Conservation (phyloP, 768 basidiomycete genomes). For the Sporobolomyces phaffii region DNA sequence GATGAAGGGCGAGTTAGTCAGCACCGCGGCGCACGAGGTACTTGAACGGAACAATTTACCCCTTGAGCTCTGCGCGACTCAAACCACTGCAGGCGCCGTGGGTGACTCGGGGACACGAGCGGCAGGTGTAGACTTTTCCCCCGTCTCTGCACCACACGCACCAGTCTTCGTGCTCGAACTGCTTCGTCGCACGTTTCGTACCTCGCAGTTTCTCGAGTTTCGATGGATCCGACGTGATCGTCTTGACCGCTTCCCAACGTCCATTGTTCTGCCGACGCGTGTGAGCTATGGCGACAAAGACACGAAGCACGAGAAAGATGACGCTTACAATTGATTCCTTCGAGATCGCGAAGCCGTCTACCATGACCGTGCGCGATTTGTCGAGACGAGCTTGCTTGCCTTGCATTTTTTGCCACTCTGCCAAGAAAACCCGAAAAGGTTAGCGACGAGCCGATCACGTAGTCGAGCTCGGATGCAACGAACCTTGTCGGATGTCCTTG, state of each 20-base stretch:
- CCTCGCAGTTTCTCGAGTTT: slow-evolving; percentile 1
- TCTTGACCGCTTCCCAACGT: slow-evolving; percentile 33
- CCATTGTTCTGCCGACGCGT: not conserved
- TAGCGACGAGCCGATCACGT: not conserved
- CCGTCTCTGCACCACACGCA: slow-evolving; percentile 60
- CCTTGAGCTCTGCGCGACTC: slow-evolving; percentile 44
- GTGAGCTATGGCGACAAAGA: not conserved
- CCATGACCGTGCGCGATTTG: slow-evolving; percentile 12
- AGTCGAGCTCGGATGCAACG: not conserved
- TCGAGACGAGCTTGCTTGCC: not conserved
- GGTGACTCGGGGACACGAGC: slow-evolving; percentile 57
- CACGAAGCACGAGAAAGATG: not conserved
- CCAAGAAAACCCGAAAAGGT: not conserved
- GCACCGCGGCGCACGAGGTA: no score
- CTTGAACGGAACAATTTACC: not conserved
- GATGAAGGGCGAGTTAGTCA: not conserved
- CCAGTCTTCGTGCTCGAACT: slow-evolving; percentile 56
- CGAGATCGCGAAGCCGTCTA: slow-evolving; percentile 20
- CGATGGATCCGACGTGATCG: slow-evolving; percentile 20
- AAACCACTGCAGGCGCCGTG: slow-evolving; percentile 54
- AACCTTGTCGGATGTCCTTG: slow-evolving; percentile 39
- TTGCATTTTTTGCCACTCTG: slow-evolving; percentile 21
- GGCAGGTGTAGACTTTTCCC: slow-evolving; percentile 54
- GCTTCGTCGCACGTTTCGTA: slow-evolving; percentile 47
- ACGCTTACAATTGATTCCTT: slow-evolving; percentile 12